Evolutionary conservation across 2,329 filamentous ascomycete genomes (phyloP).

Genomic region (Colletotrichum karsti): DNA sequence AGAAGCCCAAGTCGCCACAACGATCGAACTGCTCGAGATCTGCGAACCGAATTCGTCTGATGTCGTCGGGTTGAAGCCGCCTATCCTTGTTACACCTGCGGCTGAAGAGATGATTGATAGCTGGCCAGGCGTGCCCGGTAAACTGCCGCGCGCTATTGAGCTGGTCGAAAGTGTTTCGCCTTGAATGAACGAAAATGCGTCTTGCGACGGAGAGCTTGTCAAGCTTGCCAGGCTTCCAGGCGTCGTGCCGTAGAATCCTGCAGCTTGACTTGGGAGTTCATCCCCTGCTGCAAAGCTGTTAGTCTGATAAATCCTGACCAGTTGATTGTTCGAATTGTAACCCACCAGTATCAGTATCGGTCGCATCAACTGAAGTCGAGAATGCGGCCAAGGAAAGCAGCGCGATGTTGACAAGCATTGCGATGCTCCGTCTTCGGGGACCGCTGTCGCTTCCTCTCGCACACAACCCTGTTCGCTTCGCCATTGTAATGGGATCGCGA

Average conservation of each 20-base stretch:
- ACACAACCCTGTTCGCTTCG: neutral
- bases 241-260: neutral
- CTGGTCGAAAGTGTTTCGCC: neutral
- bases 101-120: neutral
- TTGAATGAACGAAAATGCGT: neutral
- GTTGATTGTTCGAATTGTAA: neutral
- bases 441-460: neutral
- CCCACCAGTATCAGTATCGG: neutral
- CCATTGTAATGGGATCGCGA: neutral
- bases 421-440: neutral
- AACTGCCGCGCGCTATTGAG: neutral
- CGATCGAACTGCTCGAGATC: neutral
- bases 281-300: neutral
- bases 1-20: neutral
- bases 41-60: constrained; percentile 15
- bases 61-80: neutral
- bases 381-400: neutral
- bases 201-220: neutral
- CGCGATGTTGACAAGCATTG: neutral
- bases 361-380: neutral
- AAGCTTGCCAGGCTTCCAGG: neutral
- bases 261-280: neutral
- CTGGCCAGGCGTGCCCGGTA: neutral
- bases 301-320: neutral
- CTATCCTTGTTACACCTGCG: neutral